Percentiles rank a stretch among this genome's conserved stretches.
phyloP scores from a whole-genome alignment of 805 yeast genomes.

The Wickerhamiella sorbophila region DNA sequence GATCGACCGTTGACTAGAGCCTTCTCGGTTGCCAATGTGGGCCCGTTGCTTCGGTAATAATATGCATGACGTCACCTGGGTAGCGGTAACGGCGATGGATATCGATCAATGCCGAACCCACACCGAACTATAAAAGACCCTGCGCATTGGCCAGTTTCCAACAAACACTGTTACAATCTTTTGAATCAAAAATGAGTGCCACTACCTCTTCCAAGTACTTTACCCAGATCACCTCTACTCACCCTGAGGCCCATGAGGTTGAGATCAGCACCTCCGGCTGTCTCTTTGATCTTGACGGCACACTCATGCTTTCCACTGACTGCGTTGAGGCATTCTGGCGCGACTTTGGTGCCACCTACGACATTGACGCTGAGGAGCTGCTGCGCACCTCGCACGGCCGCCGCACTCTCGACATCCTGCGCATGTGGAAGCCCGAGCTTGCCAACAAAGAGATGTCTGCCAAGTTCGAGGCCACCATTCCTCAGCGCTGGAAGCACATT shows the following conservation, averaged over 20 bases:
- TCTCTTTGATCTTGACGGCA: constrained; percentile 75
- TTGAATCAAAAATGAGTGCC: neutral
- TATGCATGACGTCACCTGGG: neutral
- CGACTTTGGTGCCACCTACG: constrained; percentile 50
- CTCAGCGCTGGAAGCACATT: constrained; percentile 51
- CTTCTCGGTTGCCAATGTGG: too few species aligned
- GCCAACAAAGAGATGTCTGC: constrained; percentile 51
- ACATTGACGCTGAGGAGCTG: constrained; percentile 51
- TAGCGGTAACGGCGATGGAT: neutral
- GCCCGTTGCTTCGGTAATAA: too few species aligned
- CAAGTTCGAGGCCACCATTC: constrained; percentile 51
- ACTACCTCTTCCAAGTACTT: neutral
- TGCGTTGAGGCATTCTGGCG: constrained; percentile 74
- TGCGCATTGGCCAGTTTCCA: neutral
- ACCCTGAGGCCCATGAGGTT: neutral
- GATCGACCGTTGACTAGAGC: too few species aligned
- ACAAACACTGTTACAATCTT: neutral
- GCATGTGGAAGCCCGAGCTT: constrained; percentile 55
- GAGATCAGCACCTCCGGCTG: constrained; percentile 28
- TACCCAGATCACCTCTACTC: neutral
- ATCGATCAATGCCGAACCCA: neutral
- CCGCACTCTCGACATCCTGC: constrained; percentile 63
- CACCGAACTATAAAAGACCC: neutral
- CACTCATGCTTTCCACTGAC: constrained; percentile 65
- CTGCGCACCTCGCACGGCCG: constrained; percentile 66